Evolutionary conservation across 495 filamentous ascomycete genomes (phyloP), one percentile per base, ranked within the genome.

Genomic region (Annulohypoxylon stygium): DNA sequence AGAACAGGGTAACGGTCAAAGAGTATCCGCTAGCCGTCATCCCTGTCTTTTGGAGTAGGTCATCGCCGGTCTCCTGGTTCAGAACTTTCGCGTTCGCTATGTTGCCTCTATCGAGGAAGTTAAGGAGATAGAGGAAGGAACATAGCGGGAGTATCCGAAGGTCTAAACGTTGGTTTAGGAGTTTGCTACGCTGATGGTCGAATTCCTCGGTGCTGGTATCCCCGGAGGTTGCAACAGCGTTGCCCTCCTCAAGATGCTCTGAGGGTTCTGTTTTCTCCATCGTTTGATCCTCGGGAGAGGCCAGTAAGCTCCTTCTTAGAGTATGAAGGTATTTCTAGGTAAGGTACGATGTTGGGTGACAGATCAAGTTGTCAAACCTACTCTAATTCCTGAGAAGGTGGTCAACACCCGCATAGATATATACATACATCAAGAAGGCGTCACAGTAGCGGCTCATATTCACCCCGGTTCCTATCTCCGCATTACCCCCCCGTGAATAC

Each of bases 41-140:
- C n/a, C 63, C 67, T 3, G 74, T 74, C 34, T 36, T 62, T 25
- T 68, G 51, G 18, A 76, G 74, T 33, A 76, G 25, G 48, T 70
- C 67, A 16, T 76, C 67, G 2, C 67, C 67, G 0, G 74, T 74
- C 55, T 73, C 70, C 39, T 70, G 59, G 47, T 76, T 76, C 1
- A 76, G 41, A 23, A 97, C 88, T 75, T 92, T 93, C 9, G 94
- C 94, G 82, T 97, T 97, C 48, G 94, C 94, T 62, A 95, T 92
- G 77, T 92, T 93, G 9, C 88, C 87, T 54, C 93, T 85, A 76
- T 96, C 93, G n/a, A 97, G 86, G 76, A 97, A 97, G 14, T 90
- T 90, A 9, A 92, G 83, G 6, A 97, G 87, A 78, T 97, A 97
- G 34, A 97, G 88, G 37, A 96, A 83, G 74, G 89, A 90, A 37